phyloP scores from a whole-genome alignment of 2,329 filamentous ascomycete genomes.

The Magnaporthales sp. region DNA sequence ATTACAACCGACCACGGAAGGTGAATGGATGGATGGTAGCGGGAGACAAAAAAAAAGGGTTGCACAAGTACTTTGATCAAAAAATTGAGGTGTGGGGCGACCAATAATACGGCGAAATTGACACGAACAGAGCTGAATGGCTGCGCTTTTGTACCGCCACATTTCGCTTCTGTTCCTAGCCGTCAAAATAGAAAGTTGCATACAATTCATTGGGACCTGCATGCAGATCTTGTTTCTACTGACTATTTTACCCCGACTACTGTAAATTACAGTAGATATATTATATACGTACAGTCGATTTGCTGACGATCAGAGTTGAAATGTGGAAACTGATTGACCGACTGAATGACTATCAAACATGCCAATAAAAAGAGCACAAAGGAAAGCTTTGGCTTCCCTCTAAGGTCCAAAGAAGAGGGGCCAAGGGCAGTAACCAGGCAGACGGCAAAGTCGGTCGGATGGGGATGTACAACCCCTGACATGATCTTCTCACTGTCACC shows the following conservation, averaged over 20 bases:
- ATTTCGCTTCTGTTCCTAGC: neutral
- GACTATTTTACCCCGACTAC: too few relatives aligned
- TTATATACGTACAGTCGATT: too few relatives aligned
- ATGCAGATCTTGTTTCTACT: neutral
- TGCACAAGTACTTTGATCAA: neutral
- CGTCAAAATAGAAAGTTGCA: neutral
- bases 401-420: neutral
- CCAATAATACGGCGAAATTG: neutral
- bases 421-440: neutral
- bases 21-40: neutral
- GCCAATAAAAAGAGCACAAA: neutral
- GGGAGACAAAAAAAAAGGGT: too few relatives aligned
- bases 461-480: neutral
- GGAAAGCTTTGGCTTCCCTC: neutral
- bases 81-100: neutral
- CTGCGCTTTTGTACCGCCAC: neutral
- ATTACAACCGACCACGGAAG: neutral
- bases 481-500: neutral
- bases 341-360: neutral
- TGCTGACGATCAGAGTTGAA: neutral
- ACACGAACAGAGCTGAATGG: neutral
- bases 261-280: neutral
- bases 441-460: neutral
- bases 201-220: neutral
- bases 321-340: neutral